A percentile compares a stretch with the other conserved stretches of the same genome.
phyloP scores from a whole-genome alignment of 139 green algal genomes.

The Closterium sp. region DNA sequence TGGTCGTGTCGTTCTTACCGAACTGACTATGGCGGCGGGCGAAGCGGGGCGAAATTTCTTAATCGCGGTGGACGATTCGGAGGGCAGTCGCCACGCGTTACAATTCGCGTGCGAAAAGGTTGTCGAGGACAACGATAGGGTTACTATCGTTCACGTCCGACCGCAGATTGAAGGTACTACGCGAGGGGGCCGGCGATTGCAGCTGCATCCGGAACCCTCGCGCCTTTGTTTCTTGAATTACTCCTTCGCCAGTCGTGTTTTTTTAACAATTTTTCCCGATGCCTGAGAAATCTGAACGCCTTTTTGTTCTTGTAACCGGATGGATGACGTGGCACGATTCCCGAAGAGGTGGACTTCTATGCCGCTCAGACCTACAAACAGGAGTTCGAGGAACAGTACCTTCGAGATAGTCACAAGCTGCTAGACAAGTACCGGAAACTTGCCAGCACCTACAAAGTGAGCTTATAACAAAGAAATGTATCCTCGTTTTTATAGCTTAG shows the following conservation, averaged over 20 bases:
- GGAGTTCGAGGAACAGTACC: background rate
- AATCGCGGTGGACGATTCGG: background rate
- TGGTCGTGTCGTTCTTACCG: background rate
- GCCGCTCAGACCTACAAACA: background rate
- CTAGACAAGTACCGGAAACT: background rate
- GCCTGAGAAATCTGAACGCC: too few relatives aligned
- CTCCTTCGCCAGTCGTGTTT: too few relatives aligned
- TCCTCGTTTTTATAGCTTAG: background rate
- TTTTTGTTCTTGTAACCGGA: background rate
- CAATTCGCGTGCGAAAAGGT: conserved; percentile 1
- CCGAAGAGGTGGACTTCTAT: background rate
- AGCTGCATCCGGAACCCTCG: too few relatives aligned
- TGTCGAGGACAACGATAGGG: background rate
- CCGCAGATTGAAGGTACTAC: background rate
- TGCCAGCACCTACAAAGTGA: background rate
- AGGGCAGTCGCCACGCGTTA: background rate
- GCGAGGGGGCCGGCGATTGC: background rate
- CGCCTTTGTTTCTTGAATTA: background rate
- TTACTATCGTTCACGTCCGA: conserved; percentile 5
- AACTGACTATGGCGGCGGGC: background rate
- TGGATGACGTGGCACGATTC: background rate
- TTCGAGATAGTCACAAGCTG: background rate
- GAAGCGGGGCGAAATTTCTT: background rate
- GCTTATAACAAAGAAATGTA: background rate
- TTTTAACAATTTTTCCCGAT: too few relatives aligned